These are phyloP conservation scores for Bromus sterilis DNA, from an alignment of 176 grass and related monocot species.

Conservation along the genomic window DNA sequence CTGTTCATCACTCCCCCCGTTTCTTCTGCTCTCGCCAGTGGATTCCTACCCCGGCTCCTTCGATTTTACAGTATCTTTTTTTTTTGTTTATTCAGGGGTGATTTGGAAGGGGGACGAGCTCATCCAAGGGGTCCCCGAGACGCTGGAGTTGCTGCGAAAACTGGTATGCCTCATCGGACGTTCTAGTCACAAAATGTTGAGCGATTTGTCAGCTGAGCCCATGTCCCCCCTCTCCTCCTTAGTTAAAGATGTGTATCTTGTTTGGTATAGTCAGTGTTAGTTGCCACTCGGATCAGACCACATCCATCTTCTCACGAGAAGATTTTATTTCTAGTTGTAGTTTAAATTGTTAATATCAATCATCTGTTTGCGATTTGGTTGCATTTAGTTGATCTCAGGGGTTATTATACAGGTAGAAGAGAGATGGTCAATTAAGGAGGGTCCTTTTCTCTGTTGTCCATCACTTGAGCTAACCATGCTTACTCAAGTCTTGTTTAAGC, in stretches of 20 bases:
- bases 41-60: background rate
- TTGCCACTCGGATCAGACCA: background rate
- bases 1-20: background rate
- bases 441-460: background rate
- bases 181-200: background rate
- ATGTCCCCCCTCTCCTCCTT: background rate
- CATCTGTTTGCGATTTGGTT: background rate
- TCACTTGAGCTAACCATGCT: background rate
- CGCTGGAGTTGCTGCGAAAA: constrained; percentile 57
- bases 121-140: constrained; percentile 69
- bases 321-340: background rate
- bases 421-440: background rate
- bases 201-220: background rate
- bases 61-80: background rate
- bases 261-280: background rate
- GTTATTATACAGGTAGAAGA: background rate
- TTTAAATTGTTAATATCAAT: background rate
- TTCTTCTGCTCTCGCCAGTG: background rate
- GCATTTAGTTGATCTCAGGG: background rate
- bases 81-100: constrained; percentile 38
- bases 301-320: background rate
- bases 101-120: constrained; percentile 95
- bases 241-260: background rate
- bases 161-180: constrained; percentile 31
- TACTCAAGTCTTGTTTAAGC: background rate